Percentiles rank a stretch among this genome's conserved stretches.
These are phyloP conservation scores for Microthlaspi erraticum DNA, from an alignment of 345 rosid species.

Conservation along the genomic window DNA sequence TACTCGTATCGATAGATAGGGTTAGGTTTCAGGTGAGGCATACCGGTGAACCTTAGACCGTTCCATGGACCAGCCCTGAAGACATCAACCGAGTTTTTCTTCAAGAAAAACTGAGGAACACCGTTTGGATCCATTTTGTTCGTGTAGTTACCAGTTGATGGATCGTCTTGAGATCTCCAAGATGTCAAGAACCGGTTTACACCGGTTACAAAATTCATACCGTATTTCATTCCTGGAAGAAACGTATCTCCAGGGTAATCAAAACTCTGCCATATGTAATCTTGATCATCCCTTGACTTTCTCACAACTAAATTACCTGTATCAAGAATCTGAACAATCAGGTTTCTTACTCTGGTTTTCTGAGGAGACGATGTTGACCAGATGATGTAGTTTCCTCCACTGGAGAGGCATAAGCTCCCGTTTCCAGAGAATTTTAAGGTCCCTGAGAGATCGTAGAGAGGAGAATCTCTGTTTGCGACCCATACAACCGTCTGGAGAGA, in stretches of 20 bases:
- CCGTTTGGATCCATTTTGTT: constrained; percentile 67
- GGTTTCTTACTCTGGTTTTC: constrained; percentile 34
- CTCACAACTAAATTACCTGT: constrained; percentile 75
- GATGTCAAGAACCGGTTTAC: constrained; percentile 60
- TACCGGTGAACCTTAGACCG: constrained; percentile 54
- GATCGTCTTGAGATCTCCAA: constrained; percentile 70
- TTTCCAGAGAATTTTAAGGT: constrained; percentile 48
- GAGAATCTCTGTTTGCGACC: constrained; percentile 81
- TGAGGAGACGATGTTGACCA: constrained; percentile 60
- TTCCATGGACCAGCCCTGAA: constrained; percentile 83
- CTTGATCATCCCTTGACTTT: constrained; percentile 45
- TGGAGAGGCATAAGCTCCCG: constrained; percentile 46
- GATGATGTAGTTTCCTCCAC: constrained; percentile 39
- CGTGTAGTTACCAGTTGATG: constrained; percentile 64
- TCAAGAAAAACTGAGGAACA: constrained; percentile 70
- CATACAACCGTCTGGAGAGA: constrained; percentile 46
- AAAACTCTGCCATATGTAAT: constrained; percentile 81
- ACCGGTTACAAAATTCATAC: constrained; percentile 62
- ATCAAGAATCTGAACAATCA: constrained; percentile 61
- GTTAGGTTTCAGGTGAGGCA: constrained; percentile 41
- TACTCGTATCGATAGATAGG: constrained; percentile 59
- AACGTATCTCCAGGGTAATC: constrained; percentile 82
- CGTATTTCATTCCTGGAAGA: constrained; percentile 78
- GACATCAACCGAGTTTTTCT: constrained; percentile 34
- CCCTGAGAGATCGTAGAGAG: constrained; percentile 67